Evolutionary conservation across 306 rosid species (phyloP), one percentile per base, ranked within the genome.

Genomic region (Quercus aquifolioides): DNA sequence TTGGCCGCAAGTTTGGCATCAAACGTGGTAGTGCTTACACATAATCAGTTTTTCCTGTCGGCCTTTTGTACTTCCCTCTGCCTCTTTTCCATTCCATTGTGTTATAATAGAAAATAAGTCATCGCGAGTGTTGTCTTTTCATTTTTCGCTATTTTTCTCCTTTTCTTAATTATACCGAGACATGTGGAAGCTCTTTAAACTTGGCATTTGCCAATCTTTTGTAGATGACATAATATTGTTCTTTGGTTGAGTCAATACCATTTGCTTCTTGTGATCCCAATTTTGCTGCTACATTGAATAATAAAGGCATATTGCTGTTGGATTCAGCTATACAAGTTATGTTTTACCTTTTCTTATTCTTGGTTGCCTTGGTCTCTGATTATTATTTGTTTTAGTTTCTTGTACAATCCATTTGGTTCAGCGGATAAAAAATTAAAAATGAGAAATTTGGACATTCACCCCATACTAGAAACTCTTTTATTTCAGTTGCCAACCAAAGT

Each of bases 41-140:
- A 19, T 20, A 79, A 31, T 28, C 20, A 6, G 23, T 17, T 68
- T 9, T 62, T 58, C 30, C 15, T 10, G 33, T 46, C 23, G 5
- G 58, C 67, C 25, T 20, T 8, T 18, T 41, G 13, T 73, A 51
- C 25, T 55, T 69, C 58, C 49, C 65, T 60, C 78, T 26, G 31
- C 38, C 20, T 68, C 23, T 11, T 57, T 73, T 74, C 38, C 30
- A 57, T 23, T 68, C 55, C 69, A 1, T 33, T 13, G 55, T 74
- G 83, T 20, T 20, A 14, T 15, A 13, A 6, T 20, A 70, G 38
- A 55, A 79, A 79, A 70, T 75, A 83, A 70, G 33, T 70, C 43
- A 18, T 19, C 71, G 31, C 4, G 54, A 14, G 55, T 64, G 38
- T 4, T 26, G 70, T 35, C 64, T 75, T 57, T 26, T 65, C 26